phyloP scores from a whole-genome alignment of 495 filamentous ascomycete species.

The Annulohypoxylon nitens region DNA sequence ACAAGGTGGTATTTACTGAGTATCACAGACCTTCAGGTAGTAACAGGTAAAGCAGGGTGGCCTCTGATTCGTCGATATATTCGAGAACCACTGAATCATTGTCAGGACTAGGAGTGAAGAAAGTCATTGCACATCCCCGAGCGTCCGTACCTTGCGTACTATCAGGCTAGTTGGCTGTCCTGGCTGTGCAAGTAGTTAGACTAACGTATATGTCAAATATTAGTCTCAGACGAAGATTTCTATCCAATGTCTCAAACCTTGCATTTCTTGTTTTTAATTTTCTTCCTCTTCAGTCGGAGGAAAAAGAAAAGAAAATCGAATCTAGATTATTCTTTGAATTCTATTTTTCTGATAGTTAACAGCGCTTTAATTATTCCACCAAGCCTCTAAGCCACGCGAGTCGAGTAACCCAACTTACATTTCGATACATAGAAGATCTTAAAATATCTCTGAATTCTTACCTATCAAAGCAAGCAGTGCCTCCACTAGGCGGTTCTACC shows the following conservation, averaged over 20 bases:
- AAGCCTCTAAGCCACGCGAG: conserved; percentile 31
- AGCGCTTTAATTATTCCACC: conserved; percentile 8
- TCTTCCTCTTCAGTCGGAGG: background rate
- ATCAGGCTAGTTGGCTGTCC: background rate
- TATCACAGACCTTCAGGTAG: conserved; percentile 33
- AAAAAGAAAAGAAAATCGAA: conserved; percentile 3
- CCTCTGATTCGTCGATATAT: conserved; percentile 35
- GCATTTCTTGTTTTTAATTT: conserved; percentile 20
- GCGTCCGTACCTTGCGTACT: conserved; percentile 19
- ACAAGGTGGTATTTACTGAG: conserved; percentile 19
- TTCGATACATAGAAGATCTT: conserved; percentile 14
- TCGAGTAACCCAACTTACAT: conserved; percentile 19
- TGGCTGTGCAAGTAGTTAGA: conserved; percentile 7
- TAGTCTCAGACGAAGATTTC: conserved; percentile 26
- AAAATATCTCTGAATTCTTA: conserved; percentile 36
- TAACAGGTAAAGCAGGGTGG: background rate
- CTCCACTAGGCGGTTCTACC: conserved; percentile 13
- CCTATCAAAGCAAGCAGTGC: conserved; percentile 25
- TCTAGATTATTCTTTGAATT: conserved; percentile 5
- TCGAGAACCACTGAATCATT: conserved; percentile 36
- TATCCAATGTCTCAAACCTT: conserved; percentile 30
- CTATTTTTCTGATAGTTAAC: conserved; percentile 1
- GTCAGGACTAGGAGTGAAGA: conserved; percentile 33
- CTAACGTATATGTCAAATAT: conserved; percentile 15
- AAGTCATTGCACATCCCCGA: conserved; percentile 29